Percentiles rank a stretch among this genome's conserved stretches.
Evolutionary conservation across 345 rosid species (phyloP).

Genomic region (Psidium guajava): DNA sequence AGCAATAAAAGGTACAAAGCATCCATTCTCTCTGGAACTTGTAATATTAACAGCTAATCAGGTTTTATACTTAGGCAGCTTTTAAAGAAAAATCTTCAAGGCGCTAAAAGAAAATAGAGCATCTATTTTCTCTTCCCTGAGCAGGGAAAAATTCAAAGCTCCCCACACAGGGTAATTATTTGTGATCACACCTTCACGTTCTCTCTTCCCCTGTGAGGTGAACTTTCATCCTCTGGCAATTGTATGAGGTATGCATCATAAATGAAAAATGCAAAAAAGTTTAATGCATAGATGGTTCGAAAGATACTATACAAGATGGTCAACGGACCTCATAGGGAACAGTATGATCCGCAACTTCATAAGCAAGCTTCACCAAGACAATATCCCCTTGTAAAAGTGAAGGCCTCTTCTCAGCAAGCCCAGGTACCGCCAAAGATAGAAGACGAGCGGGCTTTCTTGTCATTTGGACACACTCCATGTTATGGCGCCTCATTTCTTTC

Average conservation of each 20-base stretch:
- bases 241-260: background rate
- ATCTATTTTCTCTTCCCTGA: background rate
- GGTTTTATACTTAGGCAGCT: background rate
- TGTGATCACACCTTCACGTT: background rate
- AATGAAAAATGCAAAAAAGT: background rate
- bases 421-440: conserved; percentile 39
- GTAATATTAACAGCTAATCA: background rate
- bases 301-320: background rate
- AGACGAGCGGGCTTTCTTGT: conserved; percentile 24
- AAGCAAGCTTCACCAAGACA: conserved; percentile 23
- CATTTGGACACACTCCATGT: conserved; percentile 35
- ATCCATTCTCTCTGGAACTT: background rate
- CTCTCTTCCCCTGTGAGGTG: background rate
- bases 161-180: background rate
- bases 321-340: conserved; percentile 19
- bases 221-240: background rate
- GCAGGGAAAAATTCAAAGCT: background rate
- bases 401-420: conserved; percentile 57
- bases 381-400: conserved; percentile 47
- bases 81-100: background rate
- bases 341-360: background rate
- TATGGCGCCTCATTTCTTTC: conserved; percentile 39
- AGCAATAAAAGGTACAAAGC: background rate
- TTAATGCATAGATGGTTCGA: background rate
- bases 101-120: background rate